Percentiles rank a stretch among this genome's conserved stretches.
Conservation (phyloP, 1,284 basidiomycete species). For the Xerocomus amazonicus region DNA sequence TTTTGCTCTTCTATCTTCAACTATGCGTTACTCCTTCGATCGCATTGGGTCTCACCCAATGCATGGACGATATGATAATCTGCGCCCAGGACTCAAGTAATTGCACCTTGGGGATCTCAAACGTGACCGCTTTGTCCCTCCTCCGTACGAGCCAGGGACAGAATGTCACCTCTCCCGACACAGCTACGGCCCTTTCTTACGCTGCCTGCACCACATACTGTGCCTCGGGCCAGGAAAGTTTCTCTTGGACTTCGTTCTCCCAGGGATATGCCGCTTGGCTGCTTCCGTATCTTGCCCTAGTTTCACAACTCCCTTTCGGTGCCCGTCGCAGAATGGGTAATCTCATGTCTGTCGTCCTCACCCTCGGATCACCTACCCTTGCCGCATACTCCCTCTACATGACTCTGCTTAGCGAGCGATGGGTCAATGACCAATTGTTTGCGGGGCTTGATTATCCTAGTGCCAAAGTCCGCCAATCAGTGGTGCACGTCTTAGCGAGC, state of each 20-base stretch:
- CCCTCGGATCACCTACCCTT: slow-evolving; percentile 32
- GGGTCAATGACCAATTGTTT: slow-evolving; percentile 11
- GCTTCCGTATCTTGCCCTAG: slow-evolving; percentile 19
- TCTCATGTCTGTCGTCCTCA: too few species aligned
- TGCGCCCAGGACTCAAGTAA: too few species aligned
- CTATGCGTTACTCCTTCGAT: too few species aligned
- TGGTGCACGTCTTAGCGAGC: slow-evolving; percentile 22
- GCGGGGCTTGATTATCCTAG: slow-evolving; percentile 19
- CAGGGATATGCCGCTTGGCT: slow-evolving; percentile 43
- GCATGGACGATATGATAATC: too few species aligned
- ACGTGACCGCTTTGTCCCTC: too few species aligned
- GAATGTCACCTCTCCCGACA: background rate
- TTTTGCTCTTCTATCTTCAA: too few species aligned
- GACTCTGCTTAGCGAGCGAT: slow-evolving; percentile 32
- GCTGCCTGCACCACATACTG: slow-evolving; percentile 31
- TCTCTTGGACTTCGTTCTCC: slow-evolving; percentile 38
- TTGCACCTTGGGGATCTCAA: too few species aligned
- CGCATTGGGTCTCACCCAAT: too few species aligned
- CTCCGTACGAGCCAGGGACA: too few species aligned
- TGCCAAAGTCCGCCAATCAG: slow-evolving; percentile 8
- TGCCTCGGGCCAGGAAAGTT: slow-evolving; percentile 30
- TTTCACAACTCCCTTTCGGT: too few species aligned
- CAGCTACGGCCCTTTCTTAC: slow-evolving; percentile 22
- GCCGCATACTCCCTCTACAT: slow-evolving; percentile 32
- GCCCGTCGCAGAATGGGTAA: too few species aligned